Base-by-base conservation (phyloP, 306 rosid species). In the Begonia masoniana region DNA sequence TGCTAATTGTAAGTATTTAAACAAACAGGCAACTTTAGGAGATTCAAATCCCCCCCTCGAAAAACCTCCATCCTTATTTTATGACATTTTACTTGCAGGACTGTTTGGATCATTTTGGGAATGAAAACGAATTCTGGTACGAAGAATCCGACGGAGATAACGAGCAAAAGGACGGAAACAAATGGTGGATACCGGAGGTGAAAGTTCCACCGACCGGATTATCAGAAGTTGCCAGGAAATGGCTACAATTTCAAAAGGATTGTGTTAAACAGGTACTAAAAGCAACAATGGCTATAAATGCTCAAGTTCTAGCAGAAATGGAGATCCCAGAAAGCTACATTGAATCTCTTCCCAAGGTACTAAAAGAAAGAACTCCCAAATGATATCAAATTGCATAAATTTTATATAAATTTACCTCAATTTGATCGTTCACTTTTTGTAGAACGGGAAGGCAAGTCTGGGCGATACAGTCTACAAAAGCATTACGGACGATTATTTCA, bases 241-340 rank as follows among this genome's bases (percentile, higher is more conserved):
- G 88, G 84, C 46, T 92, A 65, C 73, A 60, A 14, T 66, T 31
- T 59, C 84, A 79, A 65, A 86, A 79, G 71, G 96, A 92, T 4
- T 71, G 76, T 43, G 82, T 77, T 46, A 79, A 72, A 64, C 96
- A 83, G 76, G 85, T 83, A 13, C 79, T 86, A 6, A 92, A 86
- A 71, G 99, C 96, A 64, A 85, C 99, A 74, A 83, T 83, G 95
- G 95, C 96, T 0, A 92, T 92, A n/a, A 92, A 92, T 66, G 84
- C 95, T 55, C 95, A 86, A 76, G 75, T 81, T 2, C 67, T 92
- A 12, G 66, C 88, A 16, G 95, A 88, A 64, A 88, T 84, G 85
- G 88, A 54, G 56, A 69, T 88, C 24, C 95, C 95, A 36, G 97
- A 84, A 0, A 88, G 70, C 79, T 84, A 88, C 75, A 88, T 81